Evolutionary conservation across 805 yeast species (phyloP).

Genomic region (Candida succiphila): DNA sequence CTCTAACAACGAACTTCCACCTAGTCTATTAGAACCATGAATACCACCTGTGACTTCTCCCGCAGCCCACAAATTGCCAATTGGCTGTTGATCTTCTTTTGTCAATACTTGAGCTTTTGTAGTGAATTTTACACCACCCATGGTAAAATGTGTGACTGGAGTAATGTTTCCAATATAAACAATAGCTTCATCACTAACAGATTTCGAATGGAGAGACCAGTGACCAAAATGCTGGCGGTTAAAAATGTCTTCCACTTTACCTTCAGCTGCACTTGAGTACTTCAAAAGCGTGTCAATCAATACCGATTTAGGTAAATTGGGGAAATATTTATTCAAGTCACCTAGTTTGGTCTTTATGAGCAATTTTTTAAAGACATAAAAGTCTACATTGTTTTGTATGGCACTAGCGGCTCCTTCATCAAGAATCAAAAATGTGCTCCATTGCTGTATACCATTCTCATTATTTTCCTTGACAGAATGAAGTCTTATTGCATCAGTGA

Average conservation of each 20-base stretch:
- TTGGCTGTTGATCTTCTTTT: slow-evolving; percentile 14
- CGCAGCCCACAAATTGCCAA: slow-evolving; percentile 47
- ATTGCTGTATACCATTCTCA: slow-evolving; percentile 15
- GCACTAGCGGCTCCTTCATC: slow-evolving; percentile 34
- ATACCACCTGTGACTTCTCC: slow-evolving; percentile 68
- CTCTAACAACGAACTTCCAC: slow-evolving; percentile 50
- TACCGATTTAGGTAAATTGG: slow-evolving; percentile 5
- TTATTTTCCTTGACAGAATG: slow-evolving; percentile 25
- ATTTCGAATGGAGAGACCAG: slow-evolving; percentile 5
- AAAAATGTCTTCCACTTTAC: background rate
- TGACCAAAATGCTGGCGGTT: slow-evolving; percentile 9
- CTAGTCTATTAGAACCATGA: slow-evolving; percentile 57
- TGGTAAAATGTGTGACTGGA: slow-evolving; percentile 53
- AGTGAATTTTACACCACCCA: slow-evolving; percentile 57
- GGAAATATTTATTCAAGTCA: slow-evolving; percentile 29
- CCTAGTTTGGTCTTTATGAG: slow-evolving; percentile 37
- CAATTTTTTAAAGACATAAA: slow-evolving; percentile 44
- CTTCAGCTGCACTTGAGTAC: slow-evolving; percentile 4
- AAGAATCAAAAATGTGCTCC: slow-evolving; percentile 37
- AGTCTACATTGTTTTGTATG: slow-evolving; percentile 42
- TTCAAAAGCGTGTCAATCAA: too few relatives aligned
- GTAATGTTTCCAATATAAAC: slow-evolving; percentile 46
- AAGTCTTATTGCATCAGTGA: slow-evolving; percentile 46
- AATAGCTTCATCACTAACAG: slow-evolving; percentile 17
- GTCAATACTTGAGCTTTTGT: slow-evolving; percentile 29